These are phyloP conservation scores for Ceratobasidium sp. DNA, from an alignment of 1,284 basidiomycete genomes.

Conservation along the genomic window DNA sequence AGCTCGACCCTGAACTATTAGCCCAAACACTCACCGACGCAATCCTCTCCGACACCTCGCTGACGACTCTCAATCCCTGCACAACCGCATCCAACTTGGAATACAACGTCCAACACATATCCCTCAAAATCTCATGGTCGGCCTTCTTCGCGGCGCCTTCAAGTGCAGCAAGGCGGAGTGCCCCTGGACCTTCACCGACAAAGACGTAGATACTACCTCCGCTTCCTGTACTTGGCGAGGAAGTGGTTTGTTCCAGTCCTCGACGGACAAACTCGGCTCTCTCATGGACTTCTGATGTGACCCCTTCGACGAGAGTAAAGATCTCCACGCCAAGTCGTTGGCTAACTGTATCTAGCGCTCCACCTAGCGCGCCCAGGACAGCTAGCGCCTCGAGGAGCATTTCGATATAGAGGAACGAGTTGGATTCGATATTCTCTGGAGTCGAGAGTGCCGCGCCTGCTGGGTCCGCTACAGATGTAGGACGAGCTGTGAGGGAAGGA, in stretches of 20 bases:
- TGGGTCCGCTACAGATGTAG: background rate
- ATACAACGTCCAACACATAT: constrained; percentile 98
- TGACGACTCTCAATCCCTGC: constrained; percentile 89
- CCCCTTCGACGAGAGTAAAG: constrained; percentile 83
- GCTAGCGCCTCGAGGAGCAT: constrained; percentile 91
- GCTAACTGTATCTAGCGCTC: constrained; percentile 81
- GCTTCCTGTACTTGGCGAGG: background rate
- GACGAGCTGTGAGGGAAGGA: constrained; percentile 45
- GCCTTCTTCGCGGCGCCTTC: constrained; percentile 75
- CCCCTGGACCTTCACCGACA: constrained; percentile 31
- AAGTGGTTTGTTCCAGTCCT: constrained; percentile 50
- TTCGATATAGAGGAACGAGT: constrained; percentile 95
- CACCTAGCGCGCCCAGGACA: constrained; percentile 86
- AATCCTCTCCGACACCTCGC: constrained; percentile 88
- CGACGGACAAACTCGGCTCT: constrained; percentile 72
- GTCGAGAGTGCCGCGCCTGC: constrained; percentile 10
- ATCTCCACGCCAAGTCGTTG: constrained; percentile 89
- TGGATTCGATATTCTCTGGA: constrained; percentile 78
- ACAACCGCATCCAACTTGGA: constrained; percentile 96
- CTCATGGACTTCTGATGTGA: constrained; percentile 90
- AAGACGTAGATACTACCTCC: constrained; percentile 36
- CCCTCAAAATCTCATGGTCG: constrained; percentile 85
- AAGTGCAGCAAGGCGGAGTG: constrained; percentile 74
- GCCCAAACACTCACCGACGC: constrained; percentile 68
- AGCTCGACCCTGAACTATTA: background rate